These are phyloP conservation scores for Hibiscus trionum DNA, from an alignment of 345 rosid species.

Conservation along the genomic window DNA sequence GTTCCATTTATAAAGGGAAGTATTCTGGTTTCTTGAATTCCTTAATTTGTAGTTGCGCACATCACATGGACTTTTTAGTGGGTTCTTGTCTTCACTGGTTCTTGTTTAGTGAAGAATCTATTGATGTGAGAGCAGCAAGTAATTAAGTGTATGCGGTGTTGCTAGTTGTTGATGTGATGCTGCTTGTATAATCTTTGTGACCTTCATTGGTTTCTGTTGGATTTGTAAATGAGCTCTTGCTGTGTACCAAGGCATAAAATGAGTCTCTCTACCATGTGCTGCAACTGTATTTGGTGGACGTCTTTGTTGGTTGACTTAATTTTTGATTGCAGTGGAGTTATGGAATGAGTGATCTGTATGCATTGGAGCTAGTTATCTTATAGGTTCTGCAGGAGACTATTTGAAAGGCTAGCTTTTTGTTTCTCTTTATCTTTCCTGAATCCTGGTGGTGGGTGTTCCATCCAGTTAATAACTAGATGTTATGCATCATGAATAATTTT, in stretches of 20 bases:
- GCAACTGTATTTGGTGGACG: not conserved
- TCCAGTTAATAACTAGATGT: not conserved
- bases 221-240: not conserved
- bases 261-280: not conserved
- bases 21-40: not conserved
- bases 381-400: not conserved
- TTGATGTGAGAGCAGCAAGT: slow-evolving; percentile 6
- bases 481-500: not conserved
- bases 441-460: not conserved
- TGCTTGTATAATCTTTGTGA: not conserved
- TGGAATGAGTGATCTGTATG: not conserved
- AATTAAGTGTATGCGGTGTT: not conserved
- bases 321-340: not conserved
- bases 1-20: not conserved
- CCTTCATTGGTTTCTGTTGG: not conserved
- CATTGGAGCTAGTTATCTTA: not conserved
- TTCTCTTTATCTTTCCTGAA: not conserved
- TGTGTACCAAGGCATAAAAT: not conserved
- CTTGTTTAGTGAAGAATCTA: slow-evolving; percentile 1
- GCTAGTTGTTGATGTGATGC: not conserved
- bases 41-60: not conserved
- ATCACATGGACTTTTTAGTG: not conserved
- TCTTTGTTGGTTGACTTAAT: not conserved
- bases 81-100: not conserved
- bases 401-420: slow-evolving; percentile 1